Evolutionary conservation across 805 yeast genomes (phyloP).

Genomic region (Candida vaughaniae): DNA sequence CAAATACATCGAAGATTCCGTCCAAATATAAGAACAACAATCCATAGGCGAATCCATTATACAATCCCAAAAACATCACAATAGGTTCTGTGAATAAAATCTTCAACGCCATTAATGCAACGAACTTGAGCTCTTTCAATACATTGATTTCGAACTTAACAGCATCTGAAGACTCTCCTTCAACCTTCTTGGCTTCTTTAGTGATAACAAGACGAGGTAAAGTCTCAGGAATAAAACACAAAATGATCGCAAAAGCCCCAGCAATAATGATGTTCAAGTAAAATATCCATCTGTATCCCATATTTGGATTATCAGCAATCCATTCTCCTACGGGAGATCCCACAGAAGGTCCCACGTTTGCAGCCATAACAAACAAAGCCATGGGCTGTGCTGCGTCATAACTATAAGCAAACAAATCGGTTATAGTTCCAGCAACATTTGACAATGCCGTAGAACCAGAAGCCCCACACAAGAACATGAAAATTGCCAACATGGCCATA

Average conservation of each 20-base stretch:
- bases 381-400: not conserved
- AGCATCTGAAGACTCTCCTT: not conserved
- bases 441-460: not conserved
- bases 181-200: not conserved
- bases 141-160: not conserved
- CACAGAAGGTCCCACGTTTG: not conserved
- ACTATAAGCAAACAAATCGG: not conserved
- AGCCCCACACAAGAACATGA: not conserved
- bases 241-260: not conserved
- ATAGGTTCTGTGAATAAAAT: not conserved
- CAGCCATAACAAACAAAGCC: not conserved
- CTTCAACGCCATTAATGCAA: not conserved
- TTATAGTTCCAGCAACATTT: not conserved
- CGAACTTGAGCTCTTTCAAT: not conserved
- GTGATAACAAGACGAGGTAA: not conserved
- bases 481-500: not conserved
- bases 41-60: not conserved
- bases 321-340: not conserved
- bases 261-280: not conserved
- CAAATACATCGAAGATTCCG: not conserved
- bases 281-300: not conserved
- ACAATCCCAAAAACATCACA: not conserved
- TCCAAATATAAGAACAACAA: not conserved
- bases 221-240: not conserved
- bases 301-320: not conserved